Evolutionary conservation across 2,329 filamentous ascomycete species (phyloP), one percentile per base, ranked within the genome.

Genomic region (Ceratocystis colombiana): DNA sequence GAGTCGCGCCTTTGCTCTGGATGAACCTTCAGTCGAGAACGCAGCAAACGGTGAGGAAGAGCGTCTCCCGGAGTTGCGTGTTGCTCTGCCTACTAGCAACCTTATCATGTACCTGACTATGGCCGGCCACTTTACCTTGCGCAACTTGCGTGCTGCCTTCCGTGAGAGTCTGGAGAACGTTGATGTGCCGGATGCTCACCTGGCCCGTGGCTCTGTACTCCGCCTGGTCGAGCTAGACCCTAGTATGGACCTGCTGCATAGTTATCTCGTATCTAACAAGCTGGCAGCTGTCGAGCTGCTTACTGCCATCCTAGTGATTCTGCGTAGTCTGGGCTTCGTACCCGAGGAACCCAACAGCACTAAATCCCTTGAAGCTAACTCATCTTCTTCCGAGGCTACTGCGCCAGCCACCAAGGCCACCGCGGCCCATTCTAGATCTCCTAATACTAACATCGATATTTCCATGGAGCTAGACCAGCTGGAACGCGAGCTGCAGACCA

Each of bases 231-330:
- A 85, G 62, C 79, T 86, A n/a, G 88, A 91, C 70, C 82, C 84
- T 2, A 84, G 85, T 44, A 81, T 90, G 73, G 82, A 85, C 63
- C 77, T 90, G 1, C 78, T 91, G 48, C 79, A 86, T 55, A 82
- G 81, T 66, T 84, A 89, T 67, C 77, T 92, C 5, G 82, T 83
- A 48, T 80, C 81, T 5, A 88, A 87, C 6, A 83, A 84, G 70
- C 79, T 90, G 20, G 83, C 84, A 2, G 78, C 87, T 50, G 76
- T 80, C 2, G 88, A 91, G 72, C 78, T 91, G 5, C 79, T 90
- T 1, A 77, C 86, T 66, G 82, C 85, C 3, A 82, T 91, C 64
- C 82, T 84, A 64, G 76, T 82, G 1, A 77, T 91, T 17, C 87
- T 91, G 77, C 80, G 83, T 61, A 90, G 85, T 70, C 80, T 92